Evolutionary conservation across 2,329 filamentous ascomycete species (phyloP).

Genomic region (Neoscytalidium dimidiatum): DNA sequence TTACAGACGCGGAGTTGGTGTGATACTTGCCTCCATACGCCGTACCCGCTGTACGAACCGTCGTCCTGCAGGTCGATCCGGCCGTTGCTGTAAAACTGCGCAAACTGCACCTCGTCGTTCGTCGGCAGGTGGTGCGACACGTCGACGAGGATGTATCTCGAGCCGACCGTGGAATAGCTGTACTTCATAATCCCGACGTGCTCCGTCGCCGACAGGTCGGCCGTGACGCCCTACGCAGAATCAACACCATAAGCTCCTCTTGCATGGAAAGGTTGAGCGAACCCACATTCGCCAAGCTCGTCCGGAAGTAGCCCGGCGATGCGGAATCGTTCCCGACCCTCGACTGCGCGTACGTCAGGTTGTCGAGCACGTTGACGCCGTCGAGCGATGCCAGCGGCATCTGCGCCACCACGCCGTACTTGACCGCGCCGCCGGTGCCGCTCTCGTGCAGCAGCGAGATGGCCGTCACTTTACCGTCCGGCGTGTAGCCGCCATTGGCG

Average conservation of each 20-base stretch:
- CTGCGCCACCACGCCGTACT: conserved; percentile 65
- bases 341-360: conserved; percentile 42
- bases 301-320: conserved; percentile 63
- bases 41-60: conserved; percentile 29
- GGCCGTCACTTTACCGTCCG: conserved; percentile 37
- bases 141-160: conserved; percentile 46
- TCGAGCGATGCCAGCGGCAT: conserved; percentile 51
- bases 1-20: no score
- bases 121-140: conserved; percentile 42
- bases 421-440: conserved; percentile 66
- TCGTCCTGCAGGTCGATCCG: conserved; percentile 27
- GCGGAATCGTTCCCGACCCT: conserved; percentile 42
- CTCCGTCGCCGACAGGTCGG: conserved; percentile 59
- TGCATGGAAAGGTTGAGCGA: no score
- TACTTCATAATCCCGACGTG: conserved; percentile 65
- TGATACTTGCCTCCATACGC: conserved; percentile 23
- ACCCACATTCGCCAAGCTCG: conserved; percentile 50
- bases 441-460: conserved; percentile 39
- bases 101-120: not conserved
- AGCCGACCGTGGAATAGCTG: conserved; percentile 51
- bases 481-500: conserved; percentile 39
- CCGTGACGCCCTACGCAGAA: conserved; percentile 46
- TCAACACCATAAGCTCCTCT: not conserved
- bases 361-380: conserved; percentile 41
- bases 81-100: conserved; percentile 29